Evolutionary conservation across 129 eudicot species (phyloP), one percentile per base, ranked within the genome.

Genomic region (Tagetes erecta): DNA sequence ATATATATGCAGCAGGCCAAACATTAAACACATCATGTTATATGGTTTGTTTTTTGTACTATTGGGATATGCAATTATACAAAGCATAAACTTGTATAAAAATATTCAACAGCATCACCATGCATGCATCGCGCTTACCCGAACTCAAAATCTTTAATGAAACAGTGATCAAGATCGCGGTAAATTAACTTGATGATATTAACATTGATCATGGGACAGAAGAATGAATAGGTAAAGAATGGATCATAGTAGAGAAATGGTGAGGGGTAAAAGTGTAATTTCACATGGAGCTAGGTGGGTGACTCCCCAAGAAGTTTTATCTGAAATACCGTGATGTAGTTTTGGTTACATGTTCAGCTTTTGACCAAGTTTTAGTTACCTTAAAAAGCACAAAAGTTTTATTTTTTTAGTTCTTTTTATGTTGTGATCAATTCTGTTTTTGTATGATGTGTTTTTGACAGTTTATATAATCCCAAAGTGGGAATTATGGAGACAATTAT

Each of bases 391-490:
- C 83, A 79, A 79, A 79, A 66, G 78, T 39, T 74, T 60, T 34
- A 20, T 62, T 74, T 47, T 63, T 62, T 46, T 47, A 38, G 39
- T 37, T 65, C 52, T 66, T 72, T 79, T 51, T 72, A 36, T 65
- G 68, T 55, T 57, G 71, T 53, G 78, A 64, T 79, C 69, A 40
- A 37, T 44, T 70, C 50, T 57, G 45, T 60, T 49, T 72, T 64
- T 64, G 78, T 47, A 64, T 64, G 14, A 78, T 65, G 11, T 64
- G 33, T 45, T 38, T 27, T 5, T 12, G 37, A 59, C 55, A 20
- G 59, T 70, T 68, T 79, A 72, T 79, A 66, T 79, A 79, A 79
- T 79, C 74, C 83, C 83, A 65, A 79, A 49, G 74, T 53, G 57
- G 55, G 52, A 65, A 72, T 79, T 53, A 79, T 72, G 78, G 78